A percentile compares a stretch with the other conserved stretches of the same genome.
These are phyloP conservation scores for Exophiala viscosa DNA, from an alignment of 2,329 filamentous ascomycete genomes.

Conservation along the genomic window DNA sequence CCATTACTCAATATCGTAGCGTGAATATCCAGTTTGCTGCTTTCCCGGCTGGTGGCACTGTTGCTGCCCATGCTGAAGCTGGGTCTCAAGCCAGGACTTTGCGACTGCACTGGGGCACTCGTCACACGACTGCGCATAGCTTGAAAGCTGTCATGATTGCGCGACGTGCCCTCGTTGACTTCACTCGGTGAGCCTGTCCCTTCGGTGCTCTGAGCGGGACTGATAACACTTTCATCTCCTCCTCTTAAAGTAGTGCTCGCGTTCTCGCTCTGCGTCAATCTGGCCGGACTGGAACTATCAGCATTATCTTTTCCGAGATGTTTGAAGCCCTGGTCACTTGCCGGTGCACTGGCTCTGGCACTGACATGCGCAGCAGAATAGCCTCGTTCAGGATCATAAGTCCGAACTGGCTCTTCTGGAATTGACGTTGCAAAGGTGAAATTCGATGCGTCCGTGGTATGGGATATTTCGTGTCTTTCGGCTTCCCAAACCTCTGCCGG, in stretches of 20 bases:
- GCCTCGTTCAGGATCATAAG: conserved; percentile 20
- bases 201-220: conserved; percentile 19
- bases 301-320: background rate
- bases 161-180: conserved; percentile 15
- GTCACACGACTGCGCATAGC: conserved; percentile 22
- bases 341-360: conserved; percentile 21
- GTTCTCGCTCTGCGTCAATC: conserved; percentile 8
- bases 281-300: conserved; percentile 4
- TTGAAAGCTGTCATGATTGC: conserved; percentile 19
- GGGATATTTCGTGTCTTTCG: background rate
- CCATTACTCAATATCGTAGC: conserved; percentile 26
- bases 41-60: conserved; percentile 24
- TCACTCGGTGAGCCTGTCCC: conserved; percentile 21
- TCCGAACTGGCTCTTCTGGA: conserved; percentile 22
- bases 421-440: conserved; percentile 27
- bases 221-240: conserved; percentile 13
- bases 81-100: conserved; percentile 14
- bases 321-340: conserved; percentile 12
- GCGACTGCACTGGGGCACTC: conserved; percentile 21
- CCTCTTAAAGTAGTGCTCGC: conserved; percentile 9
- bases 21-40: conserved; percentile 26
- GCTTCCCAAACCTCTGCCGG: conserved; percentile 13
- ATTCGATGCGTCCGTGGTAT: conserved; percentile 11
- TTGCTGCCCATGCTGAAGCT: conserved; percentile 27
- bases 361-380: conserved; percentile 13